Percentiles rank a stretch among this genome's conserved stretches.
Evolutionary conservation across 2,329 filamentous ascomycete genomes (phyloP).

Genomic region (Clonostachys byssicola): DNA sequence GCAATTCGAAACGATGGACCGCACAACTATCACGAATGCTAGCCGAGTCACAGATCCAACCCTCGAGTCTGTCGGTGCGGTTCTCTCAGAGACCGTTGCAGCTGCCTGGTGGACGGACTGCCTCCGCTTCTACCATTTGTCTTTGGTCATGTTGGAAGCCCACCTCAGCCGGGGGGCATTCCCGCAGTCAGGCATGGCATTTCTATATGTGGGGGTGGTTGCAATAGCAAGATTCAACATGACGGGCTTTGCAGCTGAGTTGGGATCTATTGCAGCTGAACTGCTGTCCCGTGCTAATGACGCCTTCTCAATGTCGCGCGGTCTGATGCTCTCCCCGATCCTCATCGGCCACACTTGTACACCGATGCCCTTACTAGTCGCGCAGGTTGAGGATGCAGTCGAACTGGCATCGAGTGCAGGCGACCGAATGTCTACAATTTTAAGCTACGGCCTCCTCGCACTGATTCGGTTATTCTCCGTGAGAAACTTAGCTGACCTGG

Average conservation of each 20-base stretch:
- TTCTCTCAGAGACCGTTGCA: slow-evolving; percentile 65
- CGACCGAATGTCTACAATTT: slow-evolving; percentile 66
- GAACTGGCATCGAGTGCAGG: slow-evolving; percentile 64
- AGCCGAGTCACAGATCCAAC: slow-evolving; percentile 41
- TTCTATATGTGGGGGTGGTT: slow-evolving; percentile 65
- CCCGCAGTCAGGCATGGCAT: slow-evolving; percentile 65
- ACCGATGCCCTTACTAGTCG: slow-evolving; percentile 53
- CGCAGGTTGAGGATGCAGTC: slow-evolving; percentile 59
- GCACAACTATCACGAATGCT: slow-evolving; percentile 36
- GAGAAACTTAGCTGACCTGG: slow-evolving; percentile 65
- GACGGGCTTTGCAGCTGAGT: slow-evolving; percentile 61
- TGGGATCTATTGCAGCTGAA: slow-evolving; percentile 59
- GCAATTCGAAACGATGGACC: slow-evolving; percentile 55
- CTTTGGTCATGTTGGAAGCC: slow-evolving; percentile 61
- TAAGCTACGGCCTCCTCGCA: slow-evolving; percentile 66
- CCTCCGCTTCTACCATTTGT: slow-evolving; percentile 68
- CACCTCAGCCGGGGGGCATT: slow-evolving; percentile 62
- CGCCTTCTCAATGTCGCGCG: slow-evolving; percentile 62
- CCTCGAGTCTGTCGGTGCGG: slow-evolving; percentile 61
- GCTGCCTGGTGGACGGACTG: slow-evolving; percentile 72
- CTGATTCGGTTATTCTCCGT: slow-evolving; percentile 66
- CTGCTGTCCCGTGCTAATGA: slow-evolving; percentile 61
- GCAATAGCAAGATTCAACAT: slow-evolving; percentile 67
- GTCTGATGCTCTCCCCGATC: slow-evolving; percentile 63
- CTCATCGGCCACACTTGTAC: slow-evolving; percentile 68